Base-by-base conservation (phyloP, 139 green algal genomes). In the Protoeuglena noctilucae region DNA sequence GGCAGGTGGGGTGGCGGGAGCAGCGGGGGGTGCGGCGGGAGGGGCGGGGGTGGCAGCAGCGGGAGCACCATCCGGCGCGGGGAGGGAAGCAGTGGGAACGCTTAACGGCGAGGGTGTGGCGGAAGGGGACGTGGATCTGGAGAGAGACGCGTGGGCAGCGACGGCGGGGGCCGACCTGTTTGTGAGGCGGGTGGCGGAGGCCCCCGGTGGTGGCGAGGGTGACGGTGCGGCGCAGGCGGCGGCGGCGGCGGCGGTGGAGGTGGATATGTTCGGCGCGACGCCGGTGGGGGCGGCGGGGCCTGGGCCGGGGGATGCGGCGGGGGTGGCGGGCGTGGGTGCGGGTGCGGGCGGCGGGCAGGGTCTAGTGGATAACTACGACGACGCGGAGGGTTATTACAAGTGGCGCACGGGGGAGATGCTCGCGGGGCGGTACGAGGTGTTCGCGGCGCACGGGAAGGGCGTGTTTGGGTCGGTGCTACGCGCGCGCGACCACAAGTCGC, bases 351-450 rank as follows among this genome's bases (percentile, higher is more conserved):
- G 28, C 0, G 23, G 34, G 24, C 52, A 46, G 39, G 73, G 51
- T 1, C 67, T 94, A 45, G 53, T 61, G 17, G 88, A 96, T 63
- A 83, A 77, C 46, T 95, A 88, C 58, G 88, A 96, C 53, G 88
- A 96, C 58, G 63, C 73, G 1, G 87, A 96, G 54, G 88, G 88
- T 43, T 96, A 96, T 72, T 96, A 96, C 77, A 85, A 89, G 46
- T 95, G 22, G 6, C 16, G 27, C 28, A 78, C 89, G 26, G 80
- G 91, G 25, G 90, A 96, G 65, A 58, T 94, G 21, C 74, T 96
- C 41, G 76, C 87, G 29, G 61, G 53, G 5, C 71, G 86, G 6
- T 93, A 85, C 54, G 69, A 89, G 64, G 78, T 92, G 51, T 77
- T 69, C 45, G 63, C 65, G 2, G 68, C 69, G 14, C 70, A 82